These are phyloP conservation scores for Pterulicium gracile DNA, from an alignment of 1,284 basidiomycete species.

Conservation along the genomic window DNA sequence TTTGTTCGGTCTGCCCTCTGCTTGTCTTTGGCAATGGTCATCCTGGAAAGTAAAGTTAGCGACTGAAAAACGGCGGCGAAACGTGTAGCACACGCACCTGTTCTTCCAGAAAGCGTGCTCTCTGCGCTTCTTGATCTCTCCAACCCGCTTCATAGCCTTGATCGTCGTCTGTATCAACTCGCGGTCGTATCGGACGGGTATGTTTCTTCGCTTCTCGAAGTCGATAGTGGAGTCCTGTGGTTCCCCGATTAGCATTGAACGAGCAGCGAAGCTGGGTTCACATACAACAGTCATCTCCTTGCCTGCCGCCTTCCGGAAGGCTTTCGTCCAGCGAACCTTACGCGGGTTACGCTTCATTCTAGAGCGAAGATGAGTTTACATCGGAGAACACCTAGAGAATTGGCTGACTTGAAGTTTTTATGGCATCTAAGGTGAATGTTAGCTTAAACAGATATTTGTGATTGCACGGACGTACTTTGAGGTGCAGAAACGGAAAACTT, in stretches of 20 bases:
- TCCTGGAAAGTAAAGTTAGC: constrained; percentile 34
- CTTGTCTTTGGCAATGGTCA: constrained; percentile 71
- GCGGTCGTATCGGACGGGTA: constrained; percentile 96
- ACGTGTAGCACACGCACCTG: constrained; percentile 38
- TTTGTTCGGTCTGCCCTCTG: constrained; percentile 59
- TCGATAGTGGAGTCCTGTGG: constrained; percentile 95
- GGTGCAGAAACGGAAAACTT: constrained; percentile 93
- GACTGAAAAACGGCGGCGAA: not conserved
- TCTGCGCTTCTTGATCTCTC: constrained; percentile 85
- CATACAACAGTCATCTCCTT: constrained; percentile 99
- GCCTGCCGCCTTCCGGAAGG: constrained; percentile 96
- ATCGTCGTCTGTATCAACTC: constrained; percentile 92
- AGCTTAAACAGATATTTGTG: constrained; percentile 8
- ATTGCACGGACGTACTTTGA: constrained; percentile 62
- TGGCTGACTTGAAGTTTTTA: constrained; percentile 89
- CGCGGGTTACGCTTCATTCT: constrained; percentile 99
- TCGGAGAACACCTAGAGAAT: constrained; percentile 4
- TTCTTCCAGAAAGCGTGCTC: constrained; percentile 98
- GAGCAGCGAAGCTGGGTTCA: constrained; percentile 9
- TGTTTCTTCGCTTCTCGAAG: constrained; percentile 98
- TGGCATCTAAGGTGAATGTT: constrained; percentile 57
- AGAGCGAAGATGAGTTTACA: constrained; percentile 4
- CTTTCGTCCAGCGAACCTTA: constrained; percentile 99
- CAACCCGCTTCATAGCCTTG: constrained; percentile 92
- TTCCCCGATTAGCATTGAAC: not conserved